Base-by-base conservation (phyloP, 2,329 filamentous ascomycete genomes). In the Aspergillus arachidicola region DNA sequence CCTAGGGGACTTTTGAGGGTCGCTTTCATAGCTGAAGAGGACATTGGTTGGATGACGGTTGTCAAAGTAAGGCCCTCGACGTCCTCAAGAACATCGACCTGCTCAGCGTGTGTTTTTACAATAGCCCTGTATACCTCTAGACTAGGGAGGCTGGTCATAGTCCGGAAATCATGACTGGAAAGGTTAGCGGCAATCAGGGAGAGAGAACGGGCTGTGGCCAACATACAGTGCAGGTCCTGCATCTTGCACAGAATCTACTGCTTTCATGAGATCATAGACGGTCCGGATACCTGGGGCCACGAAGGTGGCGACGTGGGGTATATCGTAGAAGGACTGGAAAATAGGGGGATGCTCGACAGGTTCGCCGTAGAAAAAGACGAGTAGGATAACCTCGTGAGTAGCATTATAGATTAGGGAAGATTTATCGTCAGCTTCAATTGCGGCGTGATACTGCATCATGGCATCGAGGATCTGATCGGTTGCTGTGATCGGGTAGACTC, bases 151-250 rank as follows among this genome's bases (percentile, higher is more conserved):
- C 60, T 46, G 43, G 43, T 58, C 62, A 66, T 67, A 11, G 61
- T 64, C 46, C 66, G 59, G 55, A 67, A 61, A 21, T 68, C 63
- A 38, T 68, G 66, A 45, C 66, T 68, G n/a, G 34, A 28, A 38
- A 6, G 14, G 30, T 26, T 34, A 41, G 38, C 38, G 16, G 38
- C 12, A 41, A 2, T n/a, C 16, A 10, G 38, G 38, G 19, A 5
- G 3, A 41, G 19, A 41, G 38, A 10, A 41, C 3, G 16, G 38
- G 38, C 9, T n/a, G 16, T 9, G 38, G 3, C 7, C 38, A 19
- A 19, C 38, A 41, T 41, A 41, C 38, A 41, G 38, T 9, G 38
- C 38, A 41, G 38, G 38, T 19, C 9, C 38, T 41, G 38, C 1
- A 10, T 41, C 38, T 41, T 41, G 38, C 19, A 41, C 16, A n/a